Evolutionary conservation across 2,329 filamentous ascomycete genomes (phyloP).

Genomic region (Pseudocercospora ulei): DNA sequence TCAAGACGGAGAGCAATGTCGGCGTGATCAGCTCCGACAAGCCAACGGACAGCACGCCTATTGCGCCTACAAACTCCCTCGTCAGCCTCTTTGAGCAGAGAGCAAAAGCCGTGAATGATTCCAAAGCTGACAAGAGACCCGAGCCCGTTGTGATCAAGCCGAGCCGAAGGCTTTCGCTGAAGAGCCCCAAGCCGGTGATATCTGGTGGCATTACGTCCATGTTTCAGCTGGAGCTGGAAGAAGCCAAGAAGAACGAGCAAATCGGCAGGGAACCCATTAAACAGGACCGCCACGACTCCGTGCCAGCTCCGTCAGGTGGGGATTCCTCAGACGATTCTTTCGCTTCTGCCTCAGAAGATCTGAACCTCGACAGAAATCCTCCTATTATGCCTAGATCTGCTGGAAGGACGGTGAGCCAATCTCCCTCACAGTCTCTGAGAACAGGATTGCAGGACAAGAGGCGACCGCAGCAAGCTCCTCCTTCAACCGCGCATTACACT

Average conservation of each 20-base stretch:
- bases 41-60: conserved; percentile 23
- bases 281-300: conserved; percentile 2
- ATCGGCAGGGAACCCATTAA: conserved; percentile 4
- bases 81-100: conserved; percentile 60
- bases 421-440: conserved; percentile 16
- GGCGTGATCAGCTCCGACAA: conserved; percentile 10
- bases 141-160: conserved; percentile 23
- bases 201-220: conserved; percentile 30
- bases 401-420: conserved; percentile 10
- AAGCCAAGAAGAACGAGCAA: conserved; percentile 11
- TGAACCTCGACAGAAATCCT: conserved; percentile 12
- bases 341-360: conserved; percentile 21
- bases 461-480: conserved; percentile 13
- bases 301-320: conserved; percentile 5
- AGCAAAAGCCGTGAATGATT: conserved; percentile 17
- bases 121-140: conserved; percentile 16
- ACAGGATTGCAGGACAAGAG: conserved; percentile 12
- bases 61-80: conserved; percentile 51
- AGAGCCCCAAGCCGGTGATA: conserved; percentile 37
- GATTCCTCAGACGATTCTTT: conserved; percentile 23
- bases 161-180: conserved; percentile 32
- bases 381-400: conserved; percentile 12
- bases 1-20: conserved; percentile 8
- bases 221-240: conserved; percentile 28
- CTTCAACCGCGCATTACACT: conserved; percentile 16